Evolutionary conservation across 805 yeast species (phyloP).

Genomic region (Saccharomycopsis sp.): DNA sequence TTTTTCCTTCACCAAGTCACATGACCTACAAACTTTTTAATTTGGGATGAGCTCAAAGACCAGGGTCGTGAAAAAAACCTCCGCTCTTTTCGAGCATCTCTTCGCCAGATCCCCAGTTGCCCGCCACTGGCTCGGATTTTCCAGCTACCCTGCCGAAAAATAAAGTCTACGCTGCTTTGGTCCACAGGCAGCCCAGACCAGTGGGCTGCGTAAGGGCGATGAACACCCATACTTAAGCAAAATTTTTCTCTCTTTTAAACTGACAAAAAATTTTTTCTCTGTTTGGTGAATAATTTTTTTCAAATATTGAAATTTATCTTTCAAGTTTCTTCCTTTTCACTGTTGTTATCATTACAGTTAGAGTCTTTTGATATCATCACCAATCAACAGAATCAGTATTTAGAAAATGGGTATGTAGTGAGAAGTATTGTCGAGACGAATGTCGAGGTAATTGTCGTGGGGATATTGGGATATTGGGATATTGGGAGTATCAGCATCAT

Average conservation of each 20-base stretch:
- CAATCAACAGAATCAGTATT: background rate
- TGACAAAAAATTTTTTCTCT: constrained; percentile 1
- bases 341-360: background rate
- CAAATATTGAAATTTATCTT: background rate
- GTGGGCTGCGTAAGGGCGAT: no score
- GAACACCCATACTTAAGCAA: background rate
- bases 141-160: background rate
- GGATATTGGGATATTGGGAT: background rate
- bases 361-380: background rate
- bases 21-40: no score
- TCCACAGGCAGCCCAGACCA: no score
- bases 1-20: no score
- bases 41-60: no score
- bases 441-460: background rate
- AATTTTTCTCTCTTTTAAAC: background rate
- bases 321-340: background rate
- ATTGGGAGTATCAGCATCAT: background rate
- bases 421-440: background rate
- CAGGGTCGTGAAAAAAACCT: no score
- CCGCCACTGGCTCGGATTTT: background rate
- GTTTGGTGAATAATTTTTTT: background rate
- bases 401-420: constrained; percentile 3
- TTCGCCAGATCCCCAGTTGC: no score
- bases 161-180: no score
- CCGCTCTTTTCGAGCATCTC: no score